Conservation (phyloP, 768 basidiomycete species). For the Mycena polygramma region DNA sequence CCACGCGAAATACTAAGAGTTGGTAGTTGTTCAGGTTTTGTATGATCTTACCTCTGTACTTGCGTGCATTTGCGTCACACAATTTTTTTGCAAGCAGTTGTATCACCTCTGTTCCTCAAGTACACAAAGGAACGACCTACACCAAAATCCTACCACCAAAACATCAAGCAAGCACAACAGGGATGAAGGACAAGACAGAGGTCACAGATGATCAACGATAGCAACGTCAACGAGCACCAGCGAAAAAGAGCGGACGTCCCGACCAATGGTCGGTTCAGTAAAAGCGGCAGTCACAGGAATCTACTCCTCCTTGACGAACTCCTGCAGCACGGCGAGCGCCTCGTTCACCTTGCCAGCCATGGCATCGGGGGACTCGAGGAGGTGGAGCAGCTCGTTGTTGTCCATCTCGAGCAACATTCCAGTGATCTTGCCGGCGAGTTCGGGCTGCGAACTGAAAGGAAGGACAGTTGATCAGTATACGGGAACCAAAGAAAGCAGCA, state of each 20-base stretch:
- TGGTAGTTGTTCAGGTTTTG: background rate
- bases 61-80: slow-evolving; percentile 2
- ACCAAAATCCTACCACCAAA: slow-evolving; percentile 58
- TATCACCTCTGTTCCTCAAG: slow-evolving; percentile 72
- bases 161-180: slow-evolving; percentile 46
- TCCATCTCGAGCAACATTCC: slow-evolving; percentile 99
- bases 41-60: background rate
- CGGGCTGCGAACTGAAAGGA: slow-evolving; percentile 78
- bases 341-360: slow-evolving; percentile 93
- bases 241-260: slow-evolving; percentile 66
- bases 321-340: slow-evolving; percentile 89
- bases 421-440: slow-evolving; percentile 97
- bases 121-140: slow-evolving; percentile 69
- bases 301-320: slow-evolving; percentile 70
- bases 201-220: slow-evolving; percentile 50
- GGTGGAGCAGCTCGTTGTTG: slow-evolving; percentile 90
- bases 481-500: slow-evolving; percentile 29
- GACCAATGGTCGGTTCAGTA: slow-evolving; percentile 52
- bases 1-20: slow-evolving; percentile 44
- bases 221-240: slow-evolving; percentile 43
- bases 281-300: slow-evolving; percentile 35
- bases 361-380: slow-evolving; percentile 85
- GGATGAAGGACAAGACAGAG: slow-evolving; percentile 42
- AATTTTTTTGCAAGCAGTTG: slow-evolving; percentile 56
- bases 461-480: slow-evolving; percentile 30